Evolutionary conservation across 768 basidiomycete species (phyloP), one percentile per base, ranked within the genome.

Genomic region (Mycena haematopus): DNA sequence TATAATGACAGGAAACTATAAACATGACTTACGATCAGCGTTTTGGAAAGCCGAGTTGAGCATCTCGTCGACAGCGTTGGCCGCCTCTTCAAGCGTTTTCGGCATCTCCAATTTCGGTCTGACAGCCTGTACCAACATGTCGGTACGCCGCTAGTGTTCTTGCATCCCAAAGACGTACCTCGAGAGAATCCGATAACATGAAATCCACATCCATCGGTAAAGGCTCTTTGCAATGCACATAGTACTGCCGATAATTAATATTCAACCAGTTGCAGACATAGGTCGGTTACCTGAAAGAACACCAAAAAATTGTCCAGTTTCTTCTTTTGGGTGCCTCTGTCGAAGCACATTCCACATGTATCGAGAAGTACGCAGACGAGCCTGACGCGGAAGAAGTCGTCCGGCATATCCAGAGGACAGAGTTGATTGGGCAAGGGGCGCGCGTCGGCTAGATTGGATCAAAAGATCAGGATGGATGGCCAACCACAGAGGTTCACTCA

Each of bases 151-250:
- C 29, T 4, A 51, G 9, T 10, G 50, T n/a, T 25, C 36, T 11
- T 45, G 45, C 42, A 22, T 51, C 44, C 4, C 2, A 50, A 54
- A 27, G 25, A 62, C 77, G 68, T 66, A 94, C 94, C 79, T 99
- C 96, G 10, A 99, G 75, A 1, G 96, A 97, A 74, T 99, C 97
- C 0, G 88, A 87, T 8, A 97, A 75, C 94, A 98, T 96, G 76
- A 99, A 99, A 56, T 97, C 96, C 13, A 97, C 91, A 65, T 99
- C 97, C 95, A 98, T 96, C 0, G 97, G 90, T n/a, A 96, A 74
- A 24, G 87, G 80, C 47, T 88, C 84, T 77, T 99, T 99, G 79
- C 92, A 93, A n/a, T 89, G 81, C 17, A 92, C 81, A 74, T 99
- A 99, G 61, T 95, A 89, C 86, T 89, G 62, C 29, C 29, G n/a